These are phyloP conservation scores for Solanum acaule DNA, from an alignment of 257 asterid genomes.

Conservation along the genomic window DNA sequence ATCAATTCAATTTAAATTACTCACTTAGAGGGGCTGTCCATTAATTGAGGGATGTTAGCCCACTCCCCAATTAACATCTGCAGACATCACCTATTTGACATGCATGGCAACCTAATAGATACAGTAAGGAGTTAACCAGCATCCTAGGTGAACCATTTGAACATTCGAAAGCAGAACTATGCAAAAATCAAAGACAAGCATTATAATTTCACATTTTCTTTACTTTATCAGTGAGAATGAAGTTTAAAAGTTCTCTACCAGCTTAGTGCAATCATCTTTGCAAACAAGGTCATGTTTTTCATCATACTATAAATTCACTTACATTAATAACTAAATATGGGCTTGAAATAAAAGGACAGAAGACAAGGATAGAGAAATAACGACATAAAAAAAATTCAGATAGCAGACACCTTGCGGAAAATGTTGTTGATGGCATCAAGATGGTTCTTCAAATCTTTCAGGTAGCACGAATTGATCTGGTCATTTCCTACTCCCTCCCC, in stretches of 20 bases:
- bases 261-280: background rate
- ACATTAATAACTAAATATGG: background rate
- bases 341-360: background rate
- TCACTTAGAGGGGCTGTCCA: background rate
- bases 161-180: background rate
- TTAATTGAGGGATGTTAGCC: background rate
- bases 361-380: conserved; percentile 5
- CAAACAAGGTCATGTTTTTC: background rate
- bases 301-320: background rate
- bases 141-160: background rate
- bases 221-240: background rate
- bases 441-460: conserved; percentile 43
- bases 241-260: background rate
- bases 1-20: background rate
- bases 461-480: conserved; percentile 30
- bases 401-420: conserved; percentile 71
- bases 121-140: background rate
- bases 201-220: background rate
- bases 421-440: conserved; percentile 68
- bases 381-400: conserved; percentile 6
- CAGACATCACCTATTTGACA: background rate
- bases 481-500: conserved; percentile 42
- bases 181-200: background rate
- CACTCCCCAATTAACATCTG: background rate
- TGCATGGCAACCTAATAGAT: background rate